These are phyloP conservation scores for Chrysosporium keratinophilum DNA, from an alignment of 2,329 filamentous ascomycete species.

Conservation along the genomic window DNA sequence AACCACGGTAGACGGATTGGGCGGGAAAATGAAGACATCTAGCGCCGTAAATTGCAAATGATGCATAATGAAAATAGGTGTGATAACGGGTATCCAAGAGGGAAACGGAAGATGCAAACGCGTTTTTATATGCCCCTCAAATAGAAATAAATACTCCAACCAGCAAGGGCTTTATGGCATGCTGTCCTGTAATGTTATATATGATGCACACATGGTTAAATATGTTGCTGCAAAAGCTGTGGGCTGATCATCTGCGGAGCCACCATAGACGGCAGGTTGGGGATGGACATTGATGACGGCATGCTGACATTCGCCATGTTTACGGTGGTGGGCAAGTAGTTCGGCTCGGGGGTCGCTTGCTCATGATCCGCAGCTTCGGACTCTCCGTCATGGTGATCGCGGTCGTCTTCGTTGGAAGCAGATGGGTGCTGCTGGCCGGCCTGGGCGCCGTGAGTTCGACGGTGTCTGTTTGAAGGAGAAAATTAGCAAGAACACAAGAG, in stretches of 20 bases:
- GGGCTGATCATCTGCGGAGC: conserved; percentile 35
- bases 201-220: conserved; percentile 20
- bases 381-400: conserved; percentile 80
- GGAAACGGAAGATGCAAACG: not conserved
- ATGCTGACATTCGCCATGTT: conserved; percentile 31
- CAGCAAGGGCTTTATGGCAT: not conserved
- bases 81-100: conserved; percentile 3
- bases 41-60: conserved; percentile 6
- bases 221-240: conserved; percentile 35
- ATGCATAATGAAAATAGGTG: conserved; percentile 2
- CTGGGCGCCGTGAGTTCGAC: conserved; percentile 69
- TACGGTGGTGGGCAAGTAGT: conserved; percentile 23
- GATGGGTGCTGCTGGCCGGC: conserved; percentile 40
- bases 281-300: conserved; percentile 28
- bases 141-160: not conserved
- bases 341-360: conserved; percentile 45
- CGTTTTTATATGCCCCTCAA: not conserved
- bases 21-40: not conserved
- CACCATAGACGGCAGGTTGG: conserved; percentile 34
- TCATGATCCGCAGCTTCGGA: conserved; percentile 70
- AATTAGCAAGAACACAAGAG: not conserved
- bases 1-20: not conserved
- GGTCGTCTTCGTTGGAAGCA: conserved; percentile 58
- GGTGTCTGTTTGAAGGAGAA: conserved; percentile 45
- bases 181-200: not conserved